Conservation (phyloP, 2,329 filamentous ascomycete species). For the Aspergillus amoenus region DNA sequence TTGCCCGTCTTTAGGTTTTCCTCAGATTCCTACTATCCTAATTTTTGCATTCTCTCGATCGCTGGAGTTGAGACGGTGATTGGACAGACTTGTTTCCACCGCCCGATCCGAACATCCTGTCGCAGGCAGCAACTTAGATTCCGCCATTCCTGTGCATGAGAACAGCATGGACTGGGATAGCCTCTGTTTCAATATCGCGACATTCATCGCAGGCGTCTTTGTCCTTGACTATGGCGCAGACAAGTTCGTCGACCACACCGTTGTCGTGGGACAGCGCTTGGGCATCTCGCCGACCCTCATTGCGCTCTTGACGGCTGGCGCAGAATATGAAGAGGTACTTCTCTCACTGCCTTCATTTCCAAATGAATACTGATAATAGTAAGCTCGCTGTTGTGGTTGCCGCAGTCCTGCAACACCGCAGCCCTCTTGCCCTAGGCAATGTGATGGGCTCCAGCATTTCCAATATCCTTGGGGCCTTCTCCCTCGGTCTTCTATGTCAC, state of each 20-base stretch:
- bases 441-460: constrained; percentile 56
- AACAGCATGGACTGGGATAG: constrained; percentile 27
- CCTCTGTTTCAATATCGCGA: constrained; percentile 38
- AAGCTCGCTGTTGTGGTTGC: constrained; percentile 52
- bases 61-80: too few species aligned
- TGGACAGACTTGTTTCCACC: too few species aligned
- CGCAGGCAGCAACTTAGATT: too few species aligned
- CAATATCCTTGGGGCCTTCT: constrained; percentile 58
- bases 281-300: constrained; percentile 50
- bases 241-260: constrained; percentile 54
- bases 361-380: background rate
- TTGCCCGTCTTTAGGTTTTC: too few species aligned
- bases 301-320: constrained; percentile 53
- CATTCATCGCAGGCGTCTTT: constrained; percentile 46
- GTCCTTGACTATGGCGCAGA: constrained; percentile 54
- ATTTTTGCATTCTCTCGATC: too few species aligned
- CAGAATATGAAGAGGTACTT: constrained; percentile 56
- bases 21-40: too few species aligned
- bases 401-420: constrained; percentile 47
- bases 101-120: too few species aligned
- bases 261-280: constrained; percentile 46
- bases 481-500: constrained; percentile 51
- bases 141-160: background rate
- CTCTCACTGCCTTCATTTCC: background rate
- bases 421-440: constrained; percentile 55